phyloP scores from a whole-genome alignment of 2,329 filamentous ascomycete species.

The Cordyceps cateniannulata region DNA sequence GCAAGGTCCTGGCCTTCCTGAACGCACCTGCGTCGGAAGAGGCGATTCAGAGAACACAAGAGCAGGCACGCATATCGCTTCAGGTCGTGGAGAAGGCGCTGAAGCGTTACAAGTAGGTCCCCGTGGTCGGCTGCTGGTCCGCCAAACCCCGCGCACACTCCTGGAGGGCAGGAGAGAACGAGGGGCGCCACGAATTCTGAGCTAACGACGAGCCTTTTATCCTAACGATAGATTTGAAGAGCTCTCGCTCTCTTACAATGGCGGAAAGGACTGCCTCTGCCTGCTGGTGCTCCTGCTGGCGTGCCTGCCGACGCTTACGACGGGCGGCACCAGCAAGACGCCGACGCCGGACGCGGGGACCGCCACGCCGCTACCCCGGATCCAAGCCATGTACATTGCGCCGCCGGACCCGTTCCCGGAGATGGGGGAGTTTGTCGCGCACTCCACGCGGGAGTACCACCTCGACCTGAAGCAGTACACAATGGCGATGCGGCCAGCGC shows the following conservation, averaged over 20 bases:
- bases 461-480: conserved; percentile 70
- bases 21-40: conserved; percentile 8
- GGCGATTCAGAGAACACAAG: conserved; percentile 38
- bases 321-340: conserved; percentile 13
- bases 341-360: conserved; percentile 4
- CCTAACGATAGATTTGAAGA: conserved; percentile 56
- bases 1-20: conserved; percentile 13
- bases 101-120: conserved; percentile 62
- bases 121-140: conserved; percentile 3
- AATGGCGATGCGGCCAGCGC: conserved; percentile 73
- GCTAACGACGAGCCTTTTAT: not conserved
- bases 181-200: not conserved
- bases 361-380: conserved; percentile 16
- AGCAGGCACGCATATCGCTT: conserved; percentile 66
- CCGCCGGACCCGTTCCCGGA: conserved; percentile 76
- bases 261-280: conserved; percentile 95
- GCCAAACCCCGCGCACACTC: conserved; percentile 1
- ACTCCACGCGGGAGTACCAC: conserved; percentile 61
- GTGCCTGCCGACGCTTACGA: conserved; percentile 34
- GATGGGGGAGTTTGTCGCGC: conserved; percentile 76
- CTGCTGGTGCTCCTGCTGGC: conserved; percentile 82
- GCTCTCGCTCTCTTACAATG: conserved; percentile 90
- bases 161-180: not conserved
- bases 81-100: conserved; percentile 70
- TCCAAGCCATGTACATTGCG: conserved; percentile 86